Evolutionary conservation across 2,329 filamentous ascomycete species (phyloP).

Genomic region (Talaromyces pinophilus): DNA sequence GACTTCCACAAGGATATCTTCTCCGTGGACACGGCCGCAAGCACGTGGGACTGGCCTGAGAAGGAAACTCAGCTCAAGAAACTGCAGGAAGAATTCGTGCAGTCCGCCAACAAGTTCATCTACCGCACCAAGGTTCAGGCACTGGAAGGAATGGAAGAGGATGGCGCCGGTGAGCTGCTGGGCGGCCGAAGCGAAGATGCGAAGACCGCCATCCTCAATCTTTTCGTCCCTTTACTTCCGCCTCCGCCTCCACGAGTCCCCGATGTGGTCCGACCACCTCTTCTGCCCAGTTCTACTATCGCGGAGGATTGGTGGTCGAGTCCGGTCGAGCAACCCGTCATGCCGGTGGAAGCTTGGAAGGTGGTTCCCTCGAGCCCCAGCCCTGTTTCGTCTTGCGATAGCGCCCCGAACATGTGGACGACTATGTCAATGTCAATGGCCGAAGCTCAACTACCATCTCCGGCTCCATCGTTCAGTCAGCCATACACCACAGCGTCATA

Average conservation of each 20-base stretch:
- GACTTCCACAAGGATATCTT: slow-evolving; percentile 97
- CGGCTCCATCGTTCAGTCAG: slow-evolving; percentile 76
- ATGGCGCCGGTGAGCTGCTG: slow-evolving; percentile 89
- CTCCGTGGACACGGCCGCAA: slow-evolving; percentile 84
- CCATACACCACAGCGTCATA: slow-evolving; percentile 71
- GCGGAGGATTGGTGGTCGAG: slow-evolving; percentile 80
- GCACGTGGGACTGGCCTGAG: slow-evolving; percentile 91
- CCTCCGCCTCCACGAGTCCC: slow-evolving; percentile 85
- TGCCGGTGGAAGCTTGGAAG: slow-evolving; percentile 81
- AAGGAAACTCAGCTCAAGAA: slow-evolving; percentile 97
- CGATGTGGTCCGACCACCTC: slow-evolving; percentile 79
- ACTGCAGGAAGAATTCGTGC: slow-evolving; percentile 92
- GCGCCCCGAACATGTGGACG: slow-evolving; percentile 73
- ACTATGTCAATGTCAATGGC: slow-evolving; percentile 65
- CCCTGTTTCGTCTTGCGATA: slow-evolving; percentile 70
- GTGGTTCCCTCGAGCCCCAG: slow-evolving; percentile 86
- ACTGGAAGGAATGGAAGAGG: slow-evolving; percentile 93
- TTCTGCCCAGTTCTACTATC: slow-evolving; percentile 79
- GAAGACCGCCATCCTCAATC: slow-evolving; percentile 77
- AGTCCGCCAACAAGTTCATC: slow-evolving; percentile 96
- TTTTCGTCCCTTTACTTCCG: slow-evolving; percentile 83
- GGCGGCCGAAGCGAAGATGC: slow-evolving; percentile 91
- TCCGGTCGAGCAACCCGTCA: slow-evolving; percentile 59
- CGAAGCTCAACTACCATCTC: slow-evolving; percentile 73
- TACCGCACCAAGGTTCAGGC: slow-evolving; percentile 86